Percentiles rank a stretch among this genome's conserved stretches.
phyloP scores from a whole-genome alignment of 2,329 filamentous ascomycete species.

The Aspergillus thermomutatus region DNA sequence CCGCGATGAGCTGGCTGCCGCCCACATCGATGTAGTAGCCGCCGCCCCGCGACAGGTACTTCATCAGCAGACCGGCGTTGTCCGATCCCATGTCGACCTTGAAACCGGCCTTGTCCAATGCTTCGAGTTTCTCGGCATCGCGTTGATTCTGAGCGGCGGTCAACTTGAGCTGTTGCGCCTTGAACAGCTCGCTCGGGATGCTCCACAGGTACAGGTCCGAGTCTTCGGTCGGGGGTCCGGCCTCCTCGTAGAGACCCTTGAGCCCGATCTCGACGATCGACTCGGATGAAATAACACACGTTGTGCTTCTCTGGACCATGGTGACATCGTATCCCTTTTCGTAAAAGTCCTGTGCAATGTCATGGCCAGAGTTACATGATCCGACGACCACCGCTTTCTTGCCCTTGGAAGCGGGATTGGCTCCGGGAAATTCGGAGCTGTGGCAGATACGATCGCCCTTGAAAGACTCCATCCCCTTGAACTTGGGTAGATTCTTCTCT shows the following conservation, averaged over 20 bases:
- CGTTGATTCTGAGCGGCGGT: constrained; percentile 37
- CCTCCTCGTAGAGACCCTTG: constrained; percentile 48
- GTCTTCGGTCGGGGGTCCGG: constrained; percentile 60
- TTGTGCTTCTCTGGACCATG: constrained; percentile 66
- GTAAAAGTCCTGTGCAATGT: constrained; percentile 65
- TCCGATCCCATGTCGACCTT: constrained; percentile 57
- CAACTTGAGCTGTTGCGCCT: constrained; percentile 52
- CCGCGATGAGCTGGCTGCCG: constrained; percentile 57
- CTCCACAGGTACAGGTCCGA: constrained; percentile 61
- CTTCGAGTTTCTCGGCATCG: constrained; percentile 36
- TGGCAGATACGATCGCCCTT: constrained; percentile 59
- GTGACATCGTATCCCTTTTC: constrained; percentile 66
- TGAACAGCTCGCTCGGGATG: constrained; percentile 58
- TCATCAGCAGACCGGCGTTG: constrained; percentile 55
- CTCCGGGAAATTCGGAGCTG: constrained; percentile 58
- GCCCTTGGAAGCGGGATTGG: constrained; percentile 44
- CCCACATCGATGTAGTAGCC: constrained; percentile 72
- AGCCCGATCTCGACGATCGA: constrained; percentile 53
- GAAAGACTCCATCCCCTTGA: constrained; percentile 53
- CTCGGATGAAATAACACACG: constrained; percentile 59
- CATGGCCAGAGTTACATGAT: constrained; percentile 66
- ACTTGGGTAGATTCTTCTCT: constrained; percentile 54
- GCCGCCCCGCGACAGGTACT: constrained; percentile 64
- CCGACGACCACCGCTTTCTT: constrained; percentile 65
- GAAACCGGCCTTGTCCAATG: constrained; percentile 58